Conservation (phyloP, 257 asterid genomes). For the Orobanche coerulescens region DNA sequence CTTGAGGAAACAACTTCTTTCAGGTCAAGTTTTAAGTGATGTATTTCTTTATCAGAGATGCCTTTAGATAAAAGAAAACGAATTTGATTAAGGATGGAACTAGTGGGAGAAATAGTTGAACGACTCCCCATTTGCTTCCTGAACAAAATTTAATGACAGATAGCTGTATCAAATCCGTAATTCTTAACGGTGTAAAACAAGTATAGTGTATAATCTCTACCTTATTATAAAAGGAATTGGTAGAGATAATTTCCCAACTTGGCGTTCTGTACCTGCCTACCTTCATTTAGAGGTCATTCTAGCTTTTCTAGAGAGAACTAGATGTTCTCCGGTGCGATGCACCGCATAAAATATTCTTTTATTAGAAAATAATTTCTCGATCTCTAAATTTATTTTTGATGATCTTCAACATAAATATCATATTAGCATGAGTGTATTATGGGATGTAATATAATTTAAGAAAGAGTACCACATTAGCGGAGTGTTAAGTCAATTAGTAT, state of each 20-base stretch:
- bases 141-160: background rate
- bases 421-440: no score
- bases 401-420: no score
- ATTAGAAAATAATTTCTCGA: no score
- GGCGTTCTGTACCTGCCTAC: background rate
- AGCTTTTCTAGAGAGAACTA: background rate
- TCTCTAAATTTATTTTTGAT: no score
- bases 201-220: background rate
- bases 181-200: background rate
- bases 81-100: constrained; percentile 13
- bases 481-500: no score
- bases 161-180: background rate
- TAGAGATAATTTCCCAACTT: background rate
- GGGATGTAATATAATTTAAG: no score
- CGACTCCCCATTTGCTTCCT: background rate
- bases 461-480: no score
- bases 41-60: constrained; percentile 51
- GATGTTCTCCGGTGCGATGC: no score
- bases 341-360: no score
- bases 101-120: constrained; percentile 4
- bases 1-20: constrained; percentile 43
- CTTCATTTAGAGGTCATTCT: background rate
- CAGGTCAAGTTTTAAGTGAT: constrained; percentile 42
- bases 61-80: constrained; percentile 39
- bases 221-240: background rate